Conservation (phyloP, 148 eudicot genomes). For the Dianthus caryophyllus region DNA sequence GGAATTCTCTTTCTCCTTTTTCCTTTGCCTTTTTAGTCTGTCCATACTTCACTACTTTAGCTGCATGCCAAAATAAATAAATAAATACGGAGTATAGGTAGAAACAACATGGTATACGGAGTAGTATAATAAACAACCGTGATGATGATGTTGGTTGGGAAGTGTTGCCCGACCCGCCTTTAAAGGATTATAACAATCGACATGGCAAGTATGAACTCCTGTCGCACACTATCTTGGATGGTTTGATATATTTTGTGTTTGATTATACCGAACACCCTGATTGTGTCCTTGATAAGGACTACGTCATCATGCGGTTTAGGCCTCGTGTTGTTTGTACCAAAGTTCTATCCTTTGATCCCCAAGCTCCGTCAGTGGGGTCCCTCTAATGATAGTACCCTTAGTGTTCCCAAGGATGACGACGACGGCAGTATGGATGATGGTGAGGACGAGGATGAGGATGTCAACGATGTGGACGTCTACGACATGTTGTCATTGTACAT, state of each 20-base stretch:
- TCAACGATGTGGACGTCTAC: background rate
- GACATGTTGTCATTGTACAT: background rate
- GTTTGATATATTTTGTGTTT: background rate
- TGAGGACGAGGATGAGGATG: background rate
- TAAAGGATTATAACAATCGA: conserved; percentile 1
- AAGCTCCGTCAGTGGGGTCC: background rate
- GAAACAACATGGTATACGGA: too few species aligned
- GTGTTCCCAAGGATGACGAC: too few species aligned
- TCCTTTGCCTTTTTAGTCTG: conserved; percentile 10
- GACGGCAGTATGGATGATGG: background rate
- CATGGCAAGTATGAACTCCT: too few species aligned
- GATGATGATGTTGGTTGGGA: background rate
- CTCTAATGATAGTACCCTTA: background rate
- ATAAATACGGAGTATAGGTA: too few species aligned
- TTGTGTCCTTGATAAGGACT: too few species aligned
- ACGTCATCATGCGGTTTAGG: too few species aligned
- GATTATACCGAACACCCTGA: background rate
- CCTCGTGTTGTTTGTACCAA: background rate
- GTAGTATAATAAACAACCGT: too few species aligned
- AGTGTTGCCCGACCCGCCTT: background rate
- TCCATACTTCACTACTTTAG: too few species aligned
- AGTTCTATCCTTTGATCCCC: background rate
- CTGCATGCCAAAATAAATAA: too few species aligned
- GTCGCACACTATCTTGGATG: background rate
- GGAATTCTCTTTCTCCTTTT: background rate